A percentile compares a stretch with the other conserved stretches of the same genome.
phyloP scores from a whole-genome alignment of 2,329 filamentous ascomycete genomes.

The Penicillium sp. region DNA sequence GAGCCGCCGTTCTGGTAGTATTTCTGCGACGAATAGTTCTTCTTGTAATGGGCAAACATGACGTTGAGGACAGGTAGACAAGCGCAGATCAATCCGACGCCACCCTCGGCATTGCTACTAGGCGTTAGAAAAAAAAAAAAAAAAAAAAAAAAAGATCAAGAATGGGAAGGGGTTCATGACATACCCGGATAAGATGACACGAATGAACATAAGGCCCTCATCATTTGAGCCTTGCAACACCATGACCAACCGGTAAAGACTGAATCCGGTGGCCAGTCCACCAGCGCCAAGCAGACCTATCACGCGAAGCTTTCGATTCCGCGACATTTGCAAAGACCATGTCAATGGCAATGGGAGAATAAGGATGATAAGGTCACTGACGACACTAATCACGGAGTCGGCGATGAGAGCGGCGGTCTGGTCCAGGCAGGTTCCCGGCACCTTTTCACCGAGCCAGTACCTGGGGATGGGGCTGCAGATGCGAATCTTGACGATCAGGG shows the following conservation, averaged over 20 bases:
- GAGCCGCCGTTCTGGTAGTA: constrained; percentile 30
- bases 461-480: constrained; percentile 38
- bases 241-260: constrained; percentile 39
- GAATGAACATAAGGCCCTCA: constrained; percentile 36
- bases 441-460: constrained; percentile 34
- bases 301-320: constrained; percentile 38
- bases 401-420: constrained; percentile 38
- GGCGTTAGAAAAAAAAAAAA: neutral
- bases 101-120: constrained; percentile 38
- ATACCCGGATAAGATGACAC: constrained; percentile 41
- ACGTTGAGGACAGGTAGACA: constrained; percentile 38
- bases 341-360: constrained; percentile 38
- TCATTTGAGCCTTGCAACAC: constrained; percentile 36
- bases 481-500: constrained; percentile 38
- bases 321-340: constrained; percentile 40
- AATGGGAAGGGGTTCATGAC: neutral
- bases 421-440: constrained; percentile 33
- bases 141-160: neutral
- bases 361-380: constrained; percentile 39
- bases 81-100: constrained; percentile 39
- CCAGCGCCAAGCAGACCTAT: constrained; percentile 39
- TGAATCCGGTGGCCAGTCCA: constrained; percentile 40
- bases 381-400: constrained; percentile 40
- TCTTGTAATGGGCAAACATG: constrained; percentile 26
- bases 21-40: constrained; percentile 28